Percentiles rank a stretch among this genome's conserved stretches.
These are phyloP conservation scores for Suillus bovinus DNA, from an alignment of 768 basidiomycete genomes.

Conservation along the genomic window DNA sequence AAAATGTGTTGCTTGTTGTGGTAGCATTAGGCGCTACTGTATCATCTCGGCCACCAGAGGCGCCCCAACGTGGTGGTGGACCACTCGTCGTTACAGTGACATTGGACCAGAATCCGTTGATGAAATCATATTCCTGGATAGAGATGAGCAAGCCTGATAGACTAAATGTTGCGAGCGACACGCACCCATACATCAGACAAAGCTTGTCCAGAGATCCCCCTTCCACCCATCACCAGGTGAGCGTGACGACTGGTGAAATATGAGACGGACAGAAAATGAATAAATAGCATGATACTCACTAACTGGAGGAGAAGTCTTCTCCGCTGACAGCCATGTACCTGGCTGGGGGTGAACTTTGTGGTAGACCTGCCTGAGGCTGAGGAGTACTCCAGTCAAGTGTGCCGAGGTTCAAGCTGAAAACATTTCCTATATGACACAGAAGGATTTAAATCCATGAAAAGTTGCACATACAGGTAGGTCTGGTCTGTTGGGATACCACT, in stretches of 20 bases:
- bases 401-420: constrained; percentile 59
- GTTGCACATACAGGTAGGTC: constrained; percentile 62
- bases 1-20: constrained; percentile 69
- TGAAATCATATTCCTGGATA: constrained; percentile 74
- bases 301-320: constrained; percentile 77
- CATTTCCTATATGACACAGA: constrained; percentile 8
- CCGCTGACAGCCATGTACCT: constrained; percentile 67
- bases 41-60: constrained; percentile 73
- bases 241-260: constrained; percentile 59
- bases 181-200: constrained; percentile 77
- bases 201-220: constrained; percentile 50
- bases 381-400: constrained; percentile 63
- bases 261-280: constrained; percentile 21
- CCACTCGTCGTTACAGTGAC: constrained; percentile 51
- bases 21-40: constrained; percentile 33
- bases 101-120: constrained; percentile 73
- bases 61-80: constrained; percentile 68
- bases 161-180: constrained; percentile 7
- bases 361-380: constrained; percentile 49
- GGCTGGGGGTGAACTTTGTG: constrained; percentile 51
- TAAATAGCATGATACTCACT: constrained; percentile 47
- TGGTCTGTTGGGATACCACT: constrained; percentile 60
- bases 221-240: constrained; percentile 75
- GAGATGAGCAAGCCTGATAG: constrained; percentile 12
- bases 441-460: neutral